A percentile compares a stretch with the other conserved stretches of the same genome.
Conservation (phyloP, 176 grass and related monocot species). For the Aegilops longissima region DNA sequence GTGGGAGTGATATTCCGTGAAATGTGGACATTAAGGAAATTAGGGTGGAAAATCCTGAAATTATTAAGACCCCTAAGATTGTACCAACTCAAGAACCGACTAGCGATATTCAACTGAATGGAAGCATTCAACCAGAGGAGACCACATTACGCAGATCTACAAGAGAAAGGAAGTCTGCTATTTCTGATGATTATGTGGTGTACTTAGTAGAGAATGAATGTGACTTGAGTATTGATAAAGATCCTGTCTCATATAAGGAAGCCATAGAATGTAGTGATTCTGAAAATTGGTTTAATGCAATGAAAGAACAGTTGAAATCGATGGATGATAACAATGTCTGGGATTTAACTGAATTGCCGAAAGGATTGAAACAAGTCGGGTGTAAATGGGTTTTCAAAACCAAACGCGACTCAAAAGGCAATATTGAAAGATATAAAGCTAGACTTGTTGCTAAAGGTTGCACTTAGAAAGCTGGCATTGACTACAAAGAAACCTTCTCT, state of each 20-base stretch:
- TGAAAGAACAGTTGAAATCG: not conserved
- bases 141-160: not conserved
- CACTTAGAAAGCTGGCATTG: not conserved
- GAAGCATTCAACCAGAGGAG: not conserved
- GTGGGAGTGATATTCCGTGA: not conserved
- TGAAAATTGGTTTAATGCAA: not conserved
- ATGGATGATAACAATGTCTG: not conserved
- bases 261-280: not conserved
- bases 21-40: not conserved
- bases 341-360: not conserved
- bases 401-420: not conserved
- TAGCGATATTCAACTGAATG: not conserved
- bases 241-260: not conserved
- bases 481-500: not conserved
- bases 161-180: no score
- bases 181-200: no score
- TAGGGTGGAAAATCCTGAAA: not conserved
- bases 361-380: not conserved
- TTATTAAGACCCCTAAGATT: not conserved
- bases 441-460: not conserved
- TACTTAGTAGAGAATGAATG: no score
- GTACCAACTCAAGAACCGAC: not conserved
- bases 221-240: not conserved
- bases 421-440: not conserved
- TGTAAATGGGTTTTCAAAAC: not conserved